These are phyloP conservation scores for Gyromitra esculenta DNA, from an alignment of 2,329 filamentous ascomycete genomes.

Conservation along the genomic window DNA sequence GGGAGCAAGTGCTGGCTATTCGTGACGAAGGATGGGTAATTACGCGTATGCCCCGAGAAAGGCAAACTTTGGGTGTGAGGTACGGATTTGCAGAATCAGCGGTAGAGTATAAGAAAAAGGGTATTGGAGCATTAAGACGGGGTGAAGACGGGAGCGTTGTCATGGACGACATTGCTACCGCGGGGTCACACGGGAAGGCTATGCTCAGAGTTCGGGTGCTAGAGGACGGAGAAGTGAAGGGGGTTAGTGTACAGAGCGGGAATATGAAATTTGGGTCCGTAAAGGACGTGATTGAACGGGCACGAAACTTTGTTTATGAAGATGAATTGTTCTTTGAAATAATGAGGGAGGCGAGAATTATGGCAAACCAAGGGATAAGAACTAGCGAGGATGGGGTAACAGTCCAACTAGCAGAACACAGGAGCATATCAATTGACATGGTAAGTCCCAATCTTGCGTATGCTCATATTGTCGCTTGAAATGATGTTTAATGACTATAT, in stretches of 20 bases:
- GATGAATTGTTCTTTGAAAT: slow-evolving; percentile 93
- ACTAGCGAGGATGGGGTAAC: slow-evolving; percentile 69
- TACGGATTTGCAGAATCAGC: slow-evolving; percentile 85
- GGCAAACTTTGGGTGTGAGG: slow-evolving; percentile 80
- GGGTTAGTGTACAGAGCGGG: slow-evolving; percentile 63
- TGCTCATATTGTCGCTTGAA: slow-evolving; percentile 12
- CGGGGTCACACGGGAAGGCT: slow-evolving; percentile 62
- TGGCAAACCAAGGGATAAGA: slow-evolving; percentile 76
- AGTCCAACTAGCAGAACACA: slow-evolving; percentile 54
- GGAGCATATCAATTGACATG: slow-evolving; percentile 56
- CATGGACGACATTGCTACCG: slow-evolving; percentile 72
- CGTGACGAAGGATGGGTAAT: slow-evolving; percentile 88
- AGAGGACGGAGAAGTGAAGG: slow-evolving; percentile 68
- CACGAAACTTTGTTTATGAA: slow-evolving; percentile 80
- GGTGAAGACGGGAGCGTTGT: slow-evolving; percentile 77
- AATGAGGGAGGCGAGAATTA: slow-evolving; percentile 77
- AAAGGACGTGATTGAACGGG: slow-evolving; percentile 75
- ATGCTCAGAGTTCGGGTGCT: slow-evolving; percentile 73
- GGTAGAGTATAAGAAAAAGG: slow-evolving; percentile 71
- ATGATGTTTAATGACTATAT: slow-evolving; percentile 32
- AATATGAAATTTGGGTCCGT: slow-evolving; percentile 63
- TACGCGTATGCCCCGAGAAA: slow-evolving; percentile 77
- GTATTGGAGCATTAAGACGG: slow-evolving; percentile 81
- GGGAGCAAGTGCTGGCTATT: slow-evolving; percentile 83
- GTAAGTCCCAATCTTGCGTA: slow-evolving; percentile 40